Conservation (phyloP, 805 yeast genomes). For the Wickerhamiella occidentalis region DNA sequence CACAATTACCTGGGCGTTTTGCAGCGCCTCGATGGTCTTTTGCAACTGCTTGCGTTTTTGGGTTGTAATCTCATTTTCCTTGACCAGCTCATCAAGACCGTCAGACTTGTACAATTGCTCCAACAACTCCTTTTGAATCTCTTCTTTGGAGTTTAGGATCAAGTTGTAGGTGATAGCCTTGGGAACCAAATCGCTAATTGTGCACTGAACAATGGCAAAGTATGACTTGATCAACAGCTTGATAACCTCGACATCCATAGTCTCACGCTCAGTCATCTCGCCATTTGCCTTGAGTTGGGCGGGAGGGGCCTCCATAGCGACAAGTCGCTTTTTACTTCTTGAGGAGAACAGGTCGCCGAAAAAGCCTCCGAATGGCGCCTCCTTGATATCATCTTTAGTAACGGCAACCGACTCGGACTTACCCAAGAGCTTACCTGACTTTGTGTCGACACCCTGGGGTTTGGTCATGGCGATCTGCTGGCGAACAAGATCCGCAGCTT, state of each 20-base stretch:
- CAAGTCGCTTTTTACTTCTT: slow-evolving; percentile 84
- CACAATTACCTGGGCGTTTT: slow-evolving; percentile 83
- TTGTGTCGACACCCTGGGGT: slow-evolving; percentile 76
- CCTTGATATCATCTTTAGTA: slow-evolving; percentile 25
- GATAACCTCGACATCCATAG: slow-evolving; percentile 92
- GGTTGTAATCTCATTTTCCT: slow-evolving; percentile 82
- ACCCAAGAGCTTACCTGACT: slow-evolving; percentile 74
- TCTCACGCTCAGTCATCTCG: slow-evolving; percentile 82
- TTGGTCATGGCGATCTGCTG: slow-evolving; percentile 66
- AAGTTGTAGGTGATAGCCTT: slow-evolving; percentile 89
- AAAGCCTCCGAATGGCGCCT: slow-evolving; percentile 60
- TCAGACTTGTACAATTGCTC: slow-evolving; percentile 78
- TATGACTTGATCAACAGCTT: slow-evolving; percentile 82
- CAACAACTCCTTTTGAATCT: slow-evolving; percentile 80
- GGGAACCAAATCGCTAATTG: slow-evolving; percentile 86
- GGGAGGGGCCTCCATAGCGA: slow-evolving; percentile 95
- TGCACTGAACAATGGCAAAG: slow-evolving; percentile 82
- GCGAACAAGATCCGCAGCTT: slow-evolving; percentile 84
- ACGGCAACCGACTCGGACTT: slow-evolving; percentile 20
- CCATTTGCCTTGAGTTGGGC: slow-evolving; percentile 86
- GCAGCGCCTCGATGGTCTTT: slow-evolving; percentile 88
- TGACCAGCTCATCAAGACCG: slow-evolving; percentile 58
- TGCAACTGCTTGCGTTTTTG: slow-evolving; percentile 89
- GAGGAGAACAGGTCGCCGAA: slow-evolving; percentile 92
- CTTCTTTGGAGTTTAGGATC: slow-evolving; percentile 66